Percentiles rank a stretch among this genome's conserved stretches.
Evolutionary conservation across 805 yeast species (phyloP).

Genomic region (Monosporozyma aerobia): DNA sequence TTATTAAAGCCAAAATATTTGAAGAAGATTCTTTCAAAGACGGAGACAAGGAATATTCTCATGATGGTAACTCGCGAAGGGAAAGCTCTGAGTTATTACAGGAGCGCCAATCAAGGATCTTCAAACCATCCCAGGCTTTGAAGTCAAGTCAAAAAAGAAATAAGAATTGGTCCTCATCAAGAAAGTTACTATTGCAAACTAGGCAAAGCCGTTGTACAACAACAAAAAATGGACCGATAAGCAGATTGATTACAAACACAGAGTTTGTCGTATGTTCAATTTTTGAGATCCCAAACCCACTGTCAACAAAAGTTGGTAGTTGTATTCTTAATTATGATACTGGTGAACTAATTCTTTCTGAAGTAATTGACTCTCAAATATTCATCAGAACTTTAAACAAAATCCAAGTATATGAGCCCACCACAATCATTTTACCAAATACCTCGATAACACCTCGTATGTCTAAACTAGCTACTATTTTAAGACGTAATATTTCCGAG

Average conservation of each 20-base stretch:
- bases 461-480: constrained; percentile 30
- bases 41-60: neutral
- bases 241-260: neutral
- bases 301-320: constrained; percentile 31
- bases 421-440: constrained; percentile 31
- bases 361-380: constrained; percentile 37
- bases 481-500: constrained; percentile 28
- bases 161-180: neutral
- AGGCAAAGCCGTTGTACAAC: neutral
- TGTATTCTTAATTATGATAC: constrained; percentile 33
- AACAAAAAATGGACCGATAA: neutral
- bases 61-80: neutral
- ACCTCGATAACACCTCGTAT: constrained; percentile 19
- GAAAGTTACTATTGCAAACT: too few species aligned
- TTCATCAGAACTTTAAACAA: constrained; percentile 38
- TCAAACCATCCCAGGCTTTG: neutral
- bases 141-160: neutral
- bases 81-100: neutral
- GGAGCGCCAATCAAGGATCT: neutral
- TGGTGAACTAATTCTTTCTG: constrained; percentile 32
- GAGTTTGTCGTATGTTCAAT: constrained; percentile 22
- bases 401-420: constrained; percentile 28
- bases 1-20: constrained; percentile 1
- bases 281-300: constrained; percentile 21
- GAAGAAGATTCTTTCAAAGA: neutral